Evolutionary conservation across 2,329 filamentous ascomycete species (phyloP).

Genomic region (Venturiaceae sp.): DNA sequence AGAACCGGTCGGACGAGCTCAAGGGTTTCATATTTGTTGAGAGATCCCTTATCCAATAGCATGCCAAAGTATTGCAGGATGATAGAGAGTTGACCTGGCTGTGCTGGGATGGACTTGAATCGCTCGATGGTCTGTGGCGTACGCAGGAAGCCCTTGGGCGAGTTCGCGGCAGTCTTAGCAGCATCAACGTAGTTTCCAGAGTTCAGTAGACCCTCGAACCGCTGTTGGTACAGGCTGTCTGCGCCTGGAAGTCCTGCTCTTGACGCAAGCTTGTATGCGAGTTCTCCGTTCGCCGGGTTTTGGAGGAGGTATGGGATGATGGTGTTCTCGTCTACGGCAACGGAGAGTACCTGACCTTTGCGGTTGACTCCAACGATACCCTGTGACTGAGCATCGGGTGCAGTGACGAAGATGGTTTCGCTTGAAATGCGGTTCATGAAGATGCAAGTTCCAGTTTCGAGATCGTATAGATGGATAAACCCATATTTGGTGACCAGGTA

Average conservation of each 20-base stretch:
- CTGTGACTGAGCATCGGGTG: slow-evolving; percentile 69
- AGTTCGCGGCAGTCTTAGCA: slow-evolving; percentile 93
- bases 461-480: slow-evolving; percentile 96
- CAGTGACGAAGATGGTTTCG: slow-evolving; percentile 96
- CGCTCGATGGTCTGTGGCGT: slow-evolving; percentile 92
- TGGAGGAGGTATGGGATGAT: slow-evolving; percentile 92
- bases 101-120: slow-evolving; percentile 78
- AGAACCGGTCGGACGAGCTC: slow-evolving; percentile 90
- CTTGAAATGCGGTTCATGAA: slow-evolving; percentile 99
- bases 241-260: slow-evolving; percentile 89
- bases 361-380: slow-evolving; percentile 94
- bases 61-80: slow-evolving; percentile 98
- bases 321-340: slow-evolving; percentile 83
- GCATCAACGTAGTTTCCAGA: slow-evolving; percentile 77
- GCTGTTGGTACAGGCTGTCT: slow-evolving; percentile 83
- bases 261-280: slow-evolving; percentile 94
- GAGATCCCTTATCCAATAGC: slow-evolving; percentile 84
- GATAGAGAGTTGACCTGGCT: slow-evolving; percentile 79
- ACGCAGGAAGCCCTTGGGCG: slow-evolving; percentile 87
- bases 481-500: slow-evolving; percentile 98
- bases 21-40: slow-evolving; percentile 89
- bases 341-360: slow-evolving; percentile 91
- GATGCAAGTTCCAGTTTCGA: slow-evolving; percentile 89
- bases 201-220: slow-evolving; percentile 81
- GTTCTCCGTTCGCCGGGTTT: slow-evolving; percentile 85